Conservation (phyloP, 192 early-diverging fungal genomes). For the Piromyces sp. region DNA sequence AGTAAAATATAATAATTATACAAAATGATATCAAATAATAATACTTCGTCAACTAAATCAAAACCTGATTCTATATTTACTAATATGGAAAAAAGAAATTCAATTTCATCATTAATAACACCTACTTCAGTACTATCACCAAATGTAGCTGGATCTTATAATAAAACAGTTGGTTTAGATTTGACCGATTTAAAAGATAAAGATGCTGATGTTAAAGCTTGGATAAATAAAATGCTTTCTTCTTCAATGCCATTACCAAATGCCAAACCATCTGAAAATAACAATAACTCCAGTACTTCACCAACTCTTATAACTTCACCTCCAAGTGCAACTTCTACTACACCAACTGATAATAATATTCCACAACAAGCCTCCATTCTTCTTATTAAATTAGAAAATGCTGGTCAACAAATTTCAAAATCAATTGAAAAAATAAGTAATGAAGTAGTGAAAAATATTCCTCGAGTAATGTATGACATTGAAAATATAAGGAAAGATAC, state of each 20-base stretch:
- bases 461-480: conserved; percentile 40
- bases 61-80: background rate
- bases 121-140: background rate
- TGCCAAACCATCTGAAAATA: background rate
- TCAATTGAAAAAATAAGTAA: conserved; percentile 30
- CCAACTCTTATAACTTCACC: conserved; percentile 6
- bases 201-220: conserved; percentile 29
- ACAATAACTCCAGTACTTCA: background rate
- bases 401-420: conserved; percentile 30
- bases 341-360: background rate
- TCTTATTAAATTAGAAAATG: conserved; percentile 36
- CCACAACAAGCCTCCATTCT: conserved; percentile 26
- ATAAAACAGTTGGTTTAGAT: background rate
- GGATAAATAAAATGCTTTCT: conserved; percentile 38
- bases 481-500: conserved; percentile 35
- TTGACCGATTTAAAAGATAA: background rate
- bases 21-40: too few species aligned
- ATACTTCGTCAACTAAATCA: background rate
- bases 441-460: conserved; percentile 35
- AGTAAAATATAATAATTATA: too few species aligned
- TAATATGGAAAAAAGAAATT: background rate
- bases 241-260: background rate
- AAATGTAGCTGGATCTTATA: background rate
- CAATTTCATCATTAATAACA: background rate
- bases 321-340: conserved; percentile 1